These are phyloP conservation scores for Pilaira anomala DNA, from an alignment of 192 early-diverging fungal genomes.

Conservation along the genomic window DNA sequence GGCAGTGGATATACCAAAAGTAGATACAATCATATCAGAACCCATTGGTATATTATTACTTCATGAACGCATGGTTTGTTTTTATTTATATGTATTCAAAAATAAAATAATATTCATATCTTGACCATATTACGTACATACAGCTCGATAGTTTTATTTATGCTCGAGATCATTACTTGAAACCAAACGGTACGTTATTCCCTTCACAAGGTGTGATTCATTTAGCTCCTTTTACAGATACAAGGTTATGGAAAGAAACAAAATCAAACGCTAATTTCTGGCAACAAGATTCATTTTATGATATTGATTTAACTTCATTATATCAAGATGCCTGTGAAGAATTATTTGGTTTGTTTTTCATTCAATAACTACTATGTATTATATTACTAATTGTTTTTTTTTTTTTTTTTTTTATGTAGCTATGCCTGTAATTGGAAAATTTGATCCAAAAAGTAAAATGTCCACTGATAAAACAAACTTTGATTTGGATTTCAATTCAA, in stretches of 20 bases:
- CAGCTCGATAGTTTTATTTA: slow-evolving; percentile 80
- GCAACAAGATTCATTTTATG: slow-evolving; percentile 81
- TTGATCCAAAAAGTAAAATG: slow-evolving; percentile 80
- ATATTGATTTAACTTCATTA: slow-evolving; percentile 85
- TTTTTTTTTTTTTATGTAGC: slow-evolving; percentile 28
- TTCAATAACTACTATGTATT: neutral
- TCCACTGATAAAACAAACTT: slow-evolving; percentile 51
- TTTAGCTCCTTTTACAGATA: slow-evolving; percentile 81
- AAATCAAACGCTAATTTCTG: slow-evolving; percentile 86
- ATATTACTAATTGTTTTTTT: slow-evolving; percentile 19
- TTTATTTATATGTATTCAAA: neutral
- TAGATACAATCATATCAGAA: slow-evolving; percentile 95
- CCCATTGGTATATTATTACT: slow-evolving; percentile 96
- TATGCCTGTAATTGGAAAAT: slow-evolving; percentile 87
- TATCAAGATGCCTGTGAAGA: slow-evolving; percentile 83
- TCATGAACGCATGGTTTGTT: slow-evolving; percentile 90
- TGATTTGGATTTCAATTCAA: slow-evolving; percentile 80
- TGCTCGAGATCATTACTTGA: slow-evolving; percentile 87
- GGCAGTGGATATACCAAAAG: slow-evolving; percentile 63
- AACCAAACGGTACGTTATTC: slow-evolving; percentile 89
- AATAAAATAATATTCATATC: neutral
- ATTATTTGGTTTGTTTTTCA: slow-evolving; percentile 60
- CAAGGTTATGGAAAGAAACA: slow-evolving; percentile 84
- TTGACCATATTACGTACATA: neutral
- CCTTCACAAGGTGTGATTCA: slow-evolving; percentile 87